Conservation (phyloP, 129 eudicot species). For the Tagetes erecta region DNA sequence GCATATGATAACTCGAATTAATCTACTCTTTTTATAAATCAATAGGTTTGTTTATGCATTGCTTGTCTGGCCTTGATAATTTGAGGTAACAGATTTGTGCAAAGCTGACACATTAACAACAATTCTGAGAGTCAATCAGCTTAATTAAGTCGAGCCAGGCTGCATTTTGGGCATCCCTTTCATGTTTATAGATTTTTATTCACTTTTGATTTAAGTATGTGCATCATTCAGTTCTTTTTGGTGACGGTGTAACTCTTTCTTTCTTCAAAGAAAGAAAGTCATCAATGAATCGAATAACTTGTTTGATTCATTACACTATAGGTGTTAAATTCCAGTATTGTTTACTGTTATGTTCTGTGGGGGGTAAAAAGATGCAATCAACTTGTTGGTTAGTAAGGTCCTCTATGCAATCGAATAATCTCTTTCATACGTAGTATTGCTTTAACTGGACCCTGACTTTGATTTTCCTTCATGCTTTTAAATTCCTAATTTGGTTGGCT, state of each 20-base stretch:
- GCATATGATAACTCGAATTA: neutral
- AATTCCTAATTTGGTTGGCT: neutral
- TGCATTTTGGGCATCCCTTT: neutral
- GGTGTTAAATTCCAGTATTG: neutral
- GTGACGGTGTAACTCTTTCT: neutral
- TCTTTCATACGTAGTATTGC: neutral
- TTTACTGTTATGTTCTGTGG: neutral
- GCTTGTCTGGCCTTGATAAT: neutral
- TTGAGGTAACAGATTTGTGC: conserved; percentile 12
- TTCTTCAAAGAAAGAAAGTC: neutral
- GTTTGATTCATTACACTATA: neutral
- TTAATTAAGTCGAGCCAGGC: neutral
- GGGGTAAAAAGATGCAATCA: conserved; percentile 6
- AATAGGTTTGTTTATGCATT: neutral
- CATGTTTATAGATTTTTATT: neutral
- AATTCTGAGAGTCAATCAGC: conserved; percentile 13
- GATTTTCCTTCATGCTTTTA: neutral
- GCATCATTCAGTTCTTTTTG: neutral
- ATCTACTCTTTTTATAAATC: neutral
- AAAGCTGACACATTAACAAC: conserved; percentile 1
- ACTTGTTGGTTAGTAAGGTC: conserved; percentile 6
- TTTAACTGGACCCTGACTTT: neutral
- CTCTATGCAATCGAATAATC: neutral
- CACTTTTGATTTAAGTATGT: neutral
- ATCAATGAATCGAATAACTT: conserved; percentile 1